A percentile compares a stretch with the other conserved stretches of the same genome.
These are phyloP conservation scores for Aspergillus sp. DNA, from an alignment of 2,329 filamentous ascomycete genomes.

Conservation along the genomic window DNA sequence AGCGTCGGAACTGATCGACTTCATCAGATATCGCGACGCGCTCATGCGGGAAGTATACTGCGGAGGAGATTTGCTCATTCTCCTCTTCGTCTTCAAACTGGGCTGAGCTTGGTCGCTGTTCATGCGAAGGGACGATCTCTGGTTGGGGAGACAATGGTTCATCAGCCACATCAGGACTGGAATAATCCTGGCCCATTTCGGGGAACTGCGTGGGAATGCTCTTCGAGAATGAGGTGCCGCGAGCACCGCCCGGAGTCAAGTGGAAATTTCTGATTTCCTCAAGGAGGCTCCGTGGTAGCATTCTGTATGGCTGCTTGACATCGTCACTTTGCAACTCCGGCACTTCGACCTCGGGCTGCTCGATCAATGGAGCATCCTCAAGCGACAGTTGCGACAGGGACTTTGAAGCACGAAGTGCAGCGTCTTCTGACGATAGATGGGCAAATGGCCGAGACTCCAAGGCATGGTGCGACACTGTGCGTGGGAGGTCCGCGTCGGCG, in stretches of 20 bases:
- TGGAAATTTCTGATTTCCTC: constrained; percentile 50
- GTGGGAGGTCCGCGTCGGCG: constrained; percentile 6
- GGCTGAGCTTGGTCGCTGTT: constrained; percentile 12
- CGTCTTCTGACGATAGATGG: constrained; percentile 9
- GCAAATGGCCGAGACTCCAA: constrained; percentile 3
- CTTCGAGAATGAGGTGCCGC: constrained; percentile 37
- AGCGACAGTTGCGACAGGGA: constrained; percentile 21
- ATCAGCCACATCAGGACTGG: constrained; percentile 12
- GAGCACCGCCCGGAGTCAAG: constrained; percentile 38
- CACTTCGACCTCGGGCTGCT: constrained; percentile 7
- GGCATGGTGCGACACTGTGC: constrained; percentile 8
- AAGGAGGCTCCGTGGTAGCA: constrained; percentile 42
- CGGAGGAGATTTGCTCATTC: constrained; percentile 55
- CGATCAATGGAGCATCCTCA: constrained; percentile 14
- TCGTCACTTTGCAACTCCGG: constrained; percentile 12
- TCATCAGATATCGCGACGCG: constrained; percentile 30
- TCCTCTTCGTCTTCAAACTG: constrained; percentile 48
- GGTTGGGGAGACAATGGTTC: constrained; percentile 13
- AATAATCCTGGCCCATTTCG: constrained; percentile 23
- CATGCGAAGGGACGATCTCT: constrained; percentile 14
- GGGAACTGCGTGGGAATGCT: constrained; percentile 31
- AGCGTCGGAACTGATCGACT: constrained; percentile 15
- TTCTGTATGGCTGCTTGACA: constrained; percentile 18
- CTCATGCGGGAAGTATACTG: constrained; percentile 56
- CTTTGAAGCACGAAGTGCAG: constrained; percentile 14